These are phyloP conservation scores for Monilinia aucupariae DNA, from an alignment of 2,329 filamentous ascomycete genomes.

Conservation along the genomic window DNA sequence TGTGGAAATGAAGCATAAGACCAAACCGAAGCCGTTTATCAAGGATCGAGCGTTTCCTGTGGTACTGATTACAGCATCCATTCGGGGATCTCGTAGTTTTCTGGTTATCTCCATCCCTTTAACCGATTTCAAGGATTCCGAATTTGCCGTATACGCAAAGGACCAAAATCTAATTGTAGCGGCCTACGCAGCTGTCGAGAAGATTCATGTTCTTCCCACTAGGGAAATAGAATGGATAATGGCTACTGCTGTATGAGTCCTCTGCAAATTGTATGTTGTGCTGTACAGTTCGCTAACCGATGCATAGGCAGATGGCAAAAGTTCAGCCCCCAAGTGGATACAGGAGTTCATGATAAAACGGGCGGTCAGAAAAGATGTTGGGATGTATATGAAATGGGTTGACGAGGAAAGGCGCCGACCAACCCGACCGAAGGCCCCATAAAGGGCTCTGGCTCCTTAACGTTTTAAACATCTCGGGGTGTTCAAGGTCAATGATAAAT, in stretches of 20 bases:
- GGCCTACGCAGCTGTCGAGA: constrained; percentile 61
- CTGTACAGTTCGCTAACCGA: background rate
- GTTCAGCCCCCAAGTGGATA: constrained; percentile 58
- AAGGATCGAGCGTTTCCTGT: constrained; percentile 62
- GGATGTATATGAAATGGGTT: constrained; percentile 61
- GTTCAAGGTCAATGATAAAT: background rate
- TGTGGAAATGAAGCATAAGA: constrained; percentile 60
- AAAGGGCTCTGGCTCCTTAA: background rate
- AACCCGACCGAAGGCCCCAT: background rate
- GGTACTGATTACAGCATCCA: constrained; percentile 52
- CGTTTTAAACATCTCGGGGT: no score
- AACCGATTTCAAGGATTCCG: constrained; percentile 38
- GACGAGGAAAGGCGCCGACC: constrained; percentile 23
- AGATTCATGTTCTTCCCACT: constrained; percentile 38
- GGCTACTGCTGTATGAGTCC: constrained; percentile 56
- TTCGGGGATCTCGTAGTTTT: constrained; percentile 42
- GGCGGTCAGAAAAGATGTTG: constrained; percentile 65
- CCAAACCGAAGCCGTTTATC: constrained; percentile 50
- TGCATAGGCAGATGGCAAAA: constrained; percentile 51
- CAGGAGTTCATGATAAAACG: constrained; percentile 60
- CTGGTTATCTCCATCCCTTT: constrained; percentile 54
- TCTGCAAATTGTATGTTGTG: background rate
- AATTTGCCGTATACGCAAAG: constrained; percentile 34
- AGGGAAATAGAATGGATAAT: constrained; percentile 66
- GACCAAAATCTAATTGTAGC: constrained; percentile 50